phyloP scores from a whole-genome alignment of 2,329 filamentous ascomycete species.

The Neofusicoccum ribis region DNA sequence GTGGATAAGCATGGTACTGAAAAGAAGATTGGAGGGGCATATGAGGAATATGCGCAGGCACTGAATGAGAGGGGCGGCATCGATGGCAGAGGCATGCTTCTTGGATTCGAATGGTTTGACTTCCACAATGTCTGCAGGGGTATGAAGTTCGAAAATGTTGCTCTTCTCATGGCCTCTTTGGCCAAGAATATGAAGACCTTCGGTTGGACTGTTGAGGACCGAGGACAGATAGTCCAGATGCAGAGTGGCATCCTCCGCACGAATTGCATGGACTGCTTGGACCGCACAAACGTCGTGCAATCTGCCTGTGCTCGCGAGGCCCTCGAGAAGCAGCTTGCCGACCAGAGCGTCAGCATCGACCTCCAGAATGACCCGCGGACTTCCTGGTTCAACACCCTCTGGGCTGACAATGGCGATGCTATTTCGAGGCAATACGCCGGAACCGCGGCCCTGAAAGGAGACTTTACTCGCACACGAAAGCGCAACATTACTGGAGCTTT shows the following conservation, averaged over 20 bases:
- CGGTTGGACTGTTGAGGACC: conserved; percentile 66
- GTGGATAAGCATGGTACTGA: conserved; percentile 89
- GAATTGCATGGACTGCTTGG: conserved; percentile 98
- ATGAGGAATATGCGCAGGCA: conserved; percentile 65
- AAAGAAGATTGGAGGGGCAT: conserved; percentile 73
- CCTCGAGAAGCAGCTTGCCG: conserved; percentile 75
- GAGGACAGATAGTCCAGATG: conserved; percentile 42
- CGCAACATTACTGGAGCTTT: conserved; percentile 87
- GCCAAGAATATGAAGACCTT: conserved; percentile 66
- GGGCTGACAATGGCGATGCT: conserved; percentile 97
- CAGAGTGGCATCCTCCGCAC: conserved; percentile 84
- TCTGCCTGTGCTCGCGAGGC: conserved; percentile 84
- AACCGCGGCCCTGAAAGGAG: conserved; percentile 92
- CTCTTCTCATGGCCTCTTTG: conserved; percentile 71
- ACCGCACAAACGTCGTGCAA: conserved; percentile 94
- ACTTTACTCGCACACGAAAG: conserved; percentile 90
- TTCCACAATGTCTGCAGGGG: conserved; percentile 90
- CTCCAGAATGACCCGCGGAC: conserved; percentile 75
- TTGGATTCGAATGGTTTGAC: conserved; percentile 94
- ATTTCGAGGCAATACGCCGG: conserved; percentile 95
- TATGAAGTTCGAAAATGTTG: conserved; percentile 98
- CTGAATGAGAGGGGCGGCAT: conserved; percentile 63
- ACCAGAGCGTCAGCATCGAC: conserved; percentile 74
- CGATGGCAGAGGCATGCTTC: conserved; percentile 47
- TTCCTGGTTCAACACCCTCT: conserved; percentile 92